Percentiles rank a stretch among this genome's conserved stretches.
These are phyloP conservation scores for Trametes pubescens DNA, from an alignment of 1,284 basidiomycete genomes.

Conservation along the genomic window DNA sequence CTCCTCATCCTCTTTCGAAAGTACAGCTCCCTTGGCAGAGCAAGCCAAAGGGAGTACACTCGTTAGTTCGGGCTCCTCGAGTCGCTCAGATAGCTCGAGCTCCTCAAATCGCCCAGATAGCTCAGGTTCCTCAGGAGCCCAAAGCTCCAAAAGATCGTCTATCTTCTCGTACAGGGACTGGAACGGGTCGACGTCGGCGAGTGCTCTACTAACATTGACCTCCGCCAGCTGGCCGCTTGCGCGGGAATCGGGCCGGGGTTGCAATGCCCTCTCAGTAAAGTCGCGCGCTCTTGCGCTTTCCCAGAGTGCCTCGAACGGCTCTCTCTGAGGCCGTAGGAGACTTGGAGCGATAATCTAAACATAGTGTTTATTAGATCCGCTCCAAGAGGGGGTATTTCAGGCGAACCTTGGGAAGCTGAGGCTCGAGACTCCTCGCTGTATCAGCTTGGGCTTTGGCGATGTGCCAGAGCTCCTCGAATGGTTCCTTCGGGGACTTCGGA, in stretches of 20 bases:
- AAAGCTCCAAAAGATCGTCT: not conserved
- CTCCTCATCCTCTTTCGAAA: slow-evolving; percentile 3
- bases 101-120: no score
- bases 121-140: no score
- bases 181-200: not conserved
- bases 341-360: no score
- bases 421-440: not conserved
- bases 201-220: not conserved
- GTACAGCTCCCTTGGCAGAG: not conserved
- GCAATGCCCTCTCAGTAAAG: not conserved
- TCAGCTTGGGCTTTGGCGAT: no score
- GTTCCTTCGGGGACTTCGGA: not conserved
- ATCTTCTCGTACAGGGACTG: not conserved
- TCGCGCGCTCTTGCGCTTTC: not conserved
- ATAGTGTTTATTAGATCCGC: no score
- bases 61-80: not conserved
- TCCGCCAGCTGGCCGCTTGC: not conserved
- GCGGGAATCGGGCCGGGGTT: not conserved
- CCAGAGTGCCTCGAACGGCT: slow-evolving; percentile 5
- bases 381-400: no score
- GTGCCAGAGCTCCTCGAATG: slow-evolving; percentile 8
- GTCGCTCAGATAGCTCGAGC: no score
- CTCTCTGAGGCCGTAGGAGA: no score
- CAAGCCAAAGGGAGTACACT: not conserved
- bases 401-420: not conserved